phyloP scores from a whole-genome alignment of 257 asterid species.

The Gentiana dahurica region DNA sequence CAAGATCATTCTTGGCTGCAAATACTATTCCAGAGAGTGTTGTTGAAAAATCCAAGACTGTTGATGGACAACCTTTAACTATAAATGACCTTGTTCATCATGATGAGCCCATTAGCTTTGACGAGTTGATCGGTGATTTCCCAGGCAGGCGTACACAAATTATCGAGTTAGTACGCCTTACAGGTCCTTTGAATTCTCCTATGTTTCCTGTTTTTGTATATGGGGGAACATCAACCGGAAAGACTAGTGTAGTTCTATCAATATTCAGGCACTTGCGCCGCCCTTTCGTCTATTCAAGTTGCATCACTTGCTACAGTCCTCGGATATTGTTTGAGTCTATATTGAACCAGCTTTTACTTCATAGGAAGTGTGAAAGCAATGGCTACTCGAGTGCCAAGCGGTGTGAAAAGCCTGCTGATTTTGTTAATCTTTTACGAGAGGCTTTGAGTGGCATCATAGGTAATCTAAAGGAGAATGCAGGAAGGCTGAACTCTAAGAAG shows the following conservation, averaged over 20 bases:
- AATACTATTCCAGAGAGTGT: slow-evolving; percentile 28
- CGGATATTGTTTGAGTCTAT: slow-evolving; percentile 76
- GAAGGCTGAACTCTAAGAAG: slow-evolving; percentile 43
- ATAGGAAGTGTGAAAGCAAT: slow-evolving; percentile 49
- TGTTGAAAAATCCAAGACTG: slow-evolving; percentile 22
- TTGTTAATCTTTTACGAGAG: slow-evolving; percentile 62
- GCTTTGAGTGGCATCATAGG: slow-evolving; percentile 45
- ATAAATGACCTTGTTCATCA: slow-evolving; percentile 36
- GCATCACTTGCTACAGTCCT: slow-evolving; percentile 61
- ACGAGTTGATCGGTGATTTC: slow-evolving; percentile 47
- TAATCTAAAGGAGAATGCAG: slow-evolving; percentile 34
- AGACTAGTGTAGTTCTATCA: slow-evolving; percentile 57
- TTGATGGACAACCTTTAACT: slow-evolving; percentile 16
- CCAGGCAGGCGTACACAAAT: slow-evolving; percentile 68
- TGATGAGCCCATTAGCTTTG: slow-evolving; percentile 35
- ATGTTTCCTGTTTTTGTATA: slow-evolving; percentile 64
- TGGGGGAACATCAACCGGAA: slow-evolving; percentile 86
- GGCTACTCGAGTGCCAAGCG: slow-evolving; percentile 68
- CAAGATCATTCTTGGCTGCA: slow-evolving; percentile 37
- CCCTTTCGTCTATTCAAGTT: slow-evolving; percentile 69
- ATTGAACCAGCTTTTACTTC: slow-evolving; percentile 80
- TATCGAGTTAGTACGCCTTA: slow-evolving; percentile 39
- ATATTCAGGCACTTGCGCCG: slow-evolving; percentile 57
- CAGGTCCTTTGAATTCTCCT: slow-evolving; percentile 83
- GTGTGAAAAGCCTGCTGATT: slow-evolving; percentile 84